Evolutionary conservation across 495 filamentous ascomycete genomes (phyloP), one percentile per base, ranked within the genome.

Genomic region (Cryomyces minteri): DNA sequence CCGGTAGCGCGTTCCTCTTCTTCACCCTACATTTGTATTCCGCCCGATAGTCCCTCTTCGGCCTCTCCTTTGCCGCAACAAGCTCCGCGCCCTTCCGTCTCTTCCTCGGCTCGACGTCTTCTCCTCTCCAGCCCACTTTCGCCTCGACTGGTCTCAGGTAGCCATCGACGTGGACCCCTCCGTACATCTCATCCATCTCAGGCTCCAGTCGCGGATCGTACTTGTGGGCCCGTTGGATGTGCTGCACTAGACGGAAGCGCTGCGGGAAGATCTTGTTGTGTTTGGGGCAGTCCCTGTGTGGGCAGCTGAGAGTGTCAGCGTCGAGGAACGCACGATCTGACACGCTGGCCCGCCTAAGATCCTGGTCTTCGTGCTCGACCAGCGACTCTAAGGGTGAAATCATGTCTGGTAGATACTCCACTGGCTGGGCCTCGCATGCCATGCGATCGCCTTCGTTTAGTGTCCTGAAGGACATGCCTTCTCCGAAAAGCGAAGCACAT

Each of bases 401-500:
- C 11, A 8, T 41, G 10, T 11, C 40, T 29, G 10, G 40, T n/a
- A 18, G n/a, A 41, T n/a, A 8, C 2, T 12, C 28, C 40, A 41
- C 40, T 10, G 25, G 10, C 28, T 12, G 9, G 10, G 9, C 2
- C 11, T n/a, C 40, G 9, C n/a, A 9, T 29, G 9, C 41, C 30
- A 40, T 11, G 2, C 49, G 37, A 39, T 31, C 40, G 31, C 39
- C 30, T 45, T 55, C 53, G 9, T 50, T n/a, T 7, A 61, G 42
- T 0, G 62, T 74, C 39, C 71, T 67, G 52, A 85, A 73, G 5
- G 53, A 54, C 65, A 82, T 79, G 14, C 69, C 63, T 58, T 84
- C 70, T 0, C 67, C 69, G 53, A 90, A 87, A 0, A 94, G 63
- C 31, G 68, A 67, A 1, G 75, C 68, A 54, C 86, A 94, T 33